Evolutionary conservation across 2,329 filamentous ascomycete genomes (phyloP).

Genomic region (Elsinoe perseae): DNA sequence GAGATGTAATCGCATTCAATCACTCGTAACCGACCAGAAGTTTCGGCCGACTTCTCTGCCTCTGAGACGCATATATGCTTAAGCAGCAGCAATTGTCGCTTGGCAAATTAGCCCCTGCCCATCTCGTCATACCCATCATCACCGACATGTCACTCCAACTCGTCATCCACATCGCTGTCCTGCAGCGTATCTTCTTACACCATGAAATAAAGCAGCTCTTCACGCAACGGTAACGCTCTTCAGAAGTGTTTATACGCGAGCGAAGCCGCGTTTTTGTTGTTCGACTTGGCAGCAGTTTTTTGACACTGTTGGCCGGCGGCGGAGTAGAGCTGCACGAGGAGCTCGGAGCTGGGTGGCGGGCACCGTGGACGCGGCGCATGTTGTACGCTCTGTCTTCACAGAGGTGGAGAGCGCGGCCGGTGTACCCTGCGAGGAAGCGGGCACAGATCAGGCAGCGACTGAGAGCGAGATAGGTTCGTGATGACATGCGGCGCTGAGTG

Average conservation of each 20-base stretch:
- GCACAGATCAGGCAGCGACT: slow-evolving; percentile 48
- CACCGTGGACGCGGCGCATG: slow-evolving; percentile 46
- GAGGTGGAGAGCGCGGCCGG: slow-evolving; percentile 38
- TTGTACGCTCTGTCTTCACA: slow-evolving; percentile 51
- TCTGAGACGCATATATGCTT: slow-evolving; percentile 37
- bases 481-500: slow-evolving; percentile 39
- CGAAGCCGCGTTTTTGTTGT: slow-evolving; percentile 29
- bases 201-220: slow-evolving; percentile 22
- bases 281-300: slow-evolving; percentile 29
- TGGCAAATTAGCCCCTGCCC: slow-evolving; percentile 20
- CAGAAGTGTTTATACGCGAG: slow-evolving; percentile 35
- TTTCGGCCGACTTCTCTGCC: slow-evolving; percentile 41
- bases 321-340: slow-evolving; percentile 45
- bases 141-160: slow-evolving; percentile 25
- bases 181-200: slow-evolving; percentile 20
- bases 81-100: slow-evolving; percentile 32
- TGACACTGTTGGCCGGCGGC: slow-evolving; percentile 32
- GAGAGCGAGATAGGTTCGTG: slow-evolving; percentile 42
- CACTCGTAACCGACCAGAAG: slow-evolving; percentile 41
- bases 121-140: slow-evolving; percentile 21
- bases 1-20: slow-evolving; percentile 31
- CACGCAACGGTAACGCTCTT: slow-evolving; percentile 31
- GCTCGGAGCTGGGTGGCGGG: slow-evolving; percentile 40
- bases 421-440: slow-evolving; percentile 43
- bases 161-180: slow-evolving; percentile 30